Percentiles rank a stretch among this genome's conserved stretches.
phyloP scores from a whole-genome alignment of 139 green algal genomes.

The Tetradesmus lagerheimii region DNA sequence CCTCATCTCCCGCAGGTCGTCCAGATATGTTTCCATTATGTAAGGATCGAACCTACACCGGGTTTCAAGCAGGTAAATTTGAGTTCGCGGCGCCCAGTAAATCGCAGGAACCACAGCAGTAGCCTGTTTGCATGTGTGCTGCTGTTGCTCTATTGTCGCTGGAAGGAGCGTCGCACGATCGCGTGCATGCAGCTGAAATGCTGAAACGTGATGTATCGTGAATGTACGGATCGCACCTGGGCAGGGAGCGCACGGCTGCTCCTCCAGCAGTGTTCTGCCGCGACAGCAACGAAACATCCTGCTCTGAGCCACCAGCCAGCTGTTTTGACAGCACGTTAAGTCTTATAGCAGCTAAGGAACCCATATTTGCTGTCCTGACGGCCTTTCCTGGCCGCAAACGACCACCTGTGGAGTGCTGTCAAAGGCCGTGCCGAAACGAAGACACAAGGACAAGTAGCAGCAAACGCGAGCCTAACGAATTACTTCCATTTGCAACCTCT shows the following conservation, averaged over 20 bases:
- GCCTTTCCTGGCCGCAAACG: no score
- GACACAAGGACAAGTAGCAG: background rate
- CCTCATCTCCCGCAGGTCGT: slow-evolving; percentile 56
- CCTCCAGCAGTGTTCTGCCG: background rate
- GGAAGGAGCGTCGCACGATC: background rate
- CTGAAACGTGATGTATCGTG: slow-evolving; percentile 26
- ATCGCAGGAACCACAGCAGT: background rate
- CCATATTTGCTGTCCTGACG: background rate
- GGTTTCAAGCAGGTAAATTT: background rate
- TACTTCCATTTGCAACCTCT: no score
- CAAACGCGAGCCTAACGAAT: no score
- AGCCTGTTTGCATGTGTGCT: background rate
- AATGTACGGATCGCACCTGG: slow-evolving; percentile 48
- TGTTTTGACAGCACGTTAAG: background rate
- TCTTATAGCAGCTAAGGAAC: background rate
- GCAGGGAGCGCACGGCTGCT: slow-evolving; percentile 25
- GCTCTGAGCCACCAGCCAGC: background rate
- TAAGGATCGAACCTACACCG: slow-evolving; percentile 49
- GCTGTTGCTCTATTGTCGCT: background rate
- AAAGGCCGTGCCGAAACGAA: background rate
- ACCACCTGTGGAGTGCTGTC: background rate
- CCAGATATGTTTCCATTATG: slow-evolving; percentile 57
- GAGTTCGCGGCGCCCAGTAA: background rate
- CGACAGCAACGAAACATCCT: background rate
- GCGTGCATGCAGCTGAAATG: background rate